Base-by-base conservation (phyloP, 768 basidiomycete species). In the Kwoniella sp. region DNA sequence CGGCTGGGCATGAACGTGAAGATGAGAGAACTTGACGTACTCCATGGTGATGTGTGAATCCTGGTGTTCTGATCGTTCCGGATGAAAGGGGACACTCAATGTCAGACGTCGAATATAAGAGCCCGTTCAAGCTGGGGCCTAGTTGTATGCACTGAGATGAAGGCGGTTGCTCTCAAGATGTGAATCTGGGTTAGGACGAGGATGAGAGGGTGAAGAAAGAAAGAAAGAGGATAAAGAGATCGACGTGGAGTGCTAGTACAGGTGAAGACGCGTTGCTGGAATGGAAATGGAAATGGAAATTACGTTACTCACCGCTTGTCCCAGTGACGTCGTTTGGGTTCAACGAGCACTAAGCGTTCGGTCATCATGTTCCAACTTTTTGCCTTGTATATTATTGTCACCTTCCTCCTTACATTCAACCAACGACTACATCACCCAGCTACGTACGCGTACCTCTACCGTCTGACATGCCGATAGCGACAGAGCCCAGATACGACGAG, bases 381-480 rank as follows among this genome's bases (percentile, higher is more conserved):
- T 13, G 13, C 13, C 41, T 20, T 9, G 5, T 17, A 8, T 52
- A 25, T n/a, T 22, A 29, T 41, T 65, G 15, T 58, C 50, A 51
- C 56, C 55, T 56, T 66, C 17, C 17, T 67, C 12, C 7, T 3
- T 7, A 45, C 8, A 9, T 45, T 13, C 34, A 37, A n/a, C n/a
- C 13, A 37, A 5, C 34, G 7, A 7, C 34, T 7, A 7, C 34
- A 37, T 37, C 34, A 37, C 7, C 7, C 5, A 13, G 13, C 13
- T 37, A 37, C 34, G 34, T 37, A 5, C 7, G 34, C 7, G 5
- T 13, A 13, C 13, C 34, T 7, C 13, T 37, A 37, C 34, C 7
- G 13, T 45, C 4, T 26, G 37, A 4, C 26, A 68, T 68, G 57
- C 62, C 67, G 22, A 65, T 64, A 17, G 51, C 63, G 22, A 64